A percentile compares a stretch with the other conserved stretches of the same genome.
Conservation (phyloP, 2,329 filamentous ascomycete species). For the Alternaria burnsii region DNA sequence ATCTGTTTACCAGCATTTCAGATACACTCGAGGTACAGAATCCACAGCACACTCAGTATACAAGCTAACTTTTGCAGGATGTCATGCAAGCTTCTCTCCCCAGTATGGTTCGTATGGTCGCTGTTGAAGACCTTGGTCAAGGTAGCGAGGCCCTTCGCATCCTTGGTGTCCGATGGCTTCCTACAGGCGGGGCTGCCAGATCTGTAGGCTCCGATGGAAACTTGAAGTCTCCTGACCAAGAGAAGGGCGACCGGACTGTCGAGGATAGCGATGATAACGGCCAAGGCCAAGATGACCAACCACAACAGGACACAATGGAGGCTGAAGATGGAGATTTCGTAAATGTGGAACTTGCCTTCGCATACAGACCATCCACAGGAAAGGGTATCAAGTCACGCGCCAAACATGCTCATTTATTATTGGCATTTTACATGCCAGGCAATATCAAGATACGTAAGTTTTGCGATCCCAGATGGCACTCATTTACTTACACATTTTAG, state of each 20-base stretch:
- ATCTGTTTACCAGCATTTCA: constrained; percentile 72
- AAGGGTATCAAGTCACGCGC: constrained; percentile 69
- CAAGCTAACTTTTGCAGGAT: constrained; percentile 55
- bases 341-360: constrained; percentile 78
- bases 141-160: constrained; percentile 76
- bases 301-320: constrained; percentile 63
- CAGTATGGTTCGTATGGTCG: constrained; percentile 75
- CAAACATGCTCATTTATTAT: constrained; percentile 75
- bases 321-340: constrained; percentile 81
- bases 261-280: constrained; percentile 55
- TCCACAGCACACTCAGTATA: not conserved
- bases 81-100: constrained; percentile 82
- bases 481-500: constrained; percentile 42
- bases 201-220: constrained; percentile 68
- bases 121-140: constrained; percentile 78
- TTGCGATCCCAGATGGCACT: not conserved
- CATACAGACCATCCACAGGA: constrained; percentile 71
- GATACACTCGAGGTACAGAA: constrained; percentile 69
- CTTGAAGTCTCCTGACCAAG: constrained; percentile 58
- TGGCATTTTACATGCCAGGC: constrained; percentile 74
- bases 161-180: constrained; percentile 75
- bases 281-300: constrained; percentile 45
- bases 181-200: constrained; percentile 72
- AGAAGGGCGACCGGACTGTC: constrained; percentile 61
- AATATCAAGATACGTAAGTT: constrained; percentile 61